Evolutionary conservation across 2,329 filamentous ascomycete genomes (phyloP).

Genomic region (Talaromyces sp.): DNA sequence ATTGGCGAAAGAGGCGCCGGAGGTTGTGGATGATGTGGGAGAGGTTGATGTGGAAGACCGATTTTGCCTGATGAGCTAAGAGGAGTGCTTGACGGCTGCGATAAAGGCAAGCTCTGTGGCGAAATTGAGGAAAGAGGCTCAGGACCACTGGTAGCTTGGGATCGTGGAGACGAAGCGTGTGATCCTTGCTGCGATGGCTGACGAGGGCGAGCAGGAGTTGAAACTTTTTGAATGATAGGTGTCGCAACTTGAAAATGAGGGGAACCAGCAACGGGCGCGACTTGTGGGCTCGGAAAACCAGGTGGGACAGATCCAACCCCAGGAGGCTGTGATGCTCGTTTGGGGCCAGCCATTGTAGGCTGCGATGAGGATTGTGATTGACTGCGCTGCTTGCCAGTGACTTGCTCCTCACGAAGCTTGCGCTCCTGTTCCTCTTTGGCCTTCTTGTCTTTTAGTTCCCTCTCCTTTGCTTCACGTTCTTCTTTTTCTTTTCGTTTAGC

Average conservation of each 20-base stretch:
- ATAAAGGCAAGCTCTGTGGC: slow-evolving; percentile 59
- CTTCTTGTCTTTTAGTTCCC: slow-evolving; percentile 68
- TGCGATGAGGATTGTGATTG: slow-evolving; percentile 33
- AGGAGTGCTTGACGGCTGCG: slow-evolving; percentile 63
- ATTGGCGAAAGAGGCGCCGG: slow-evolving; percentile 62
- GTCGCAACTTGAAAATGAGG: slow-evolving; percentile 77
- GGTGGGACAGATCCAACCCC: slow-evolving; percentile 49
- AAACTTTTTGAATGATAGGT: slow-evolving; percentile 76
- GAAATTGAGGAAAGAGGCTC: slow-evolving; percentile 63
- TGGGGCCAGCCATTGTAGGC: slow-evolving; percentile 28
- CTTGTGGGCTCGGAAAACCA: slow-evolving; percentile 53
- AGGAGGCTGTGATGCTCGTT: slow-evolving; percentile 58
- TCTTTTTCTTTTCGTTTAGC: slow-evolving; percentile 75
- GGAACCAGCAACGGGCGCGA: slow-evolving; percentile 60
- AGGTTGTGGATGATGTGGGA: slow-evolving; percentile 57
- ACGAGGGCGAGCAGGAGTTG: slow-evolving; percentile 72
- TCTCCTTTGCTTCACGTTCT: slow-evolving; percentile 60
- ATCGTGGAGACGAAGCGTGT: slow-evolving; percentile 63
- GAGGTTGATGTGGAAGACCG: slow-evolving; percentile 50
- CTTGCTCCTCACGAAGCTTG: slow-evolving; percentile 42
- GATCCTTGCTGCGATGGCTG: slow-evolving; percentile 77
- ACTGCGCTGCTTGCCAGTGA: slow-evolving; percentile 50
- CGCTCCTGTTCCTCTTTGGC: slow-evolving; percentile 62
- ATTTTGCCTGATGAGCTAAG: slow-evolving; percentile 63
- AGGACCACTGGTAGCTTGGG: slow-evolving; percentile 39